Evolutionary conservation across 352 stramenopile species (phyloP).

Genomic region (Phytophthora ohioensis): DNA sequence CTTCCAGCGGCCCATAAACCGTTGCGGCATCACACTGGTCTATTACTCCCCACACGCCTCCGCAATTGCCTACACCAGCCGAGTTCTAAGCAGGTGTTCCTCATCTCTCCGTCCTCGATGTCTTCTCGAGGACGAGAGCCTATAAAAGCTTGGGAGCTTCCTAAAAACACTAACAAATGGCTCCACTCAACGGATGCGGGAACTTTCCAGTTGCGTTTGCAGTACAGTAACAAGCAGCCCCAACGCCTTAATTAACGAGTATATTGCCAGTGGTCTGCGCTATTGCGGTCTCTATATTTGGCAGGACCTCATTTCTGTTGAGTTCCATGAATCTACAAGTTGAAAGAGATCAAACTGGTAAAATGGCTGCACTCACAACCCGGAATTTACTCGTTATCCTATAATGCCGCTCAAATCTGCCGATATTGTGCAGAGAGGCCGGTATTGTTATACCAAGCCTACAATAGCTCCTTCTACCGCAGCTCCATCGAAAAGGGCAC

Average conservation of each 20-base stretch:
- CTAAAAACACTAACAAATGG: slow-evolving; percentile 28
- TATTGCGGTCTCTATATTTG: slow-evolving; percentile 14
- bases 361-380: slow-evolving; percentile 10
- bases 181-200: slow-evolving; percentile 1
- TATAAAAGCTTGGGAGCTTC: slow-evolving; percentile 22
- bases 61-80: slow-evolving; percentile 12
- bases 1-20: slow-evolving; percentile 16
- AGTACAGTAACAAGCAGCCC: slow-evolving; percentile 6
- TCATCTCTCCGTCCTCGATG: slow-evolving; percentile 21
- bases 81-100: slow-evolving; percentile 12
- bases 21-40: slow-evolving; percentile 10
- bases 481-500: slow-evolving; percentile 8
- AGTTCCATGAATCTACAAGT: slow-evolving; percentile 1
- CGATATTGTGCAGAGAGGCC: slow-evolving; percentile 2
- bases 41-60: neutral
- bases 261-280: slow-evolving; percentile 37
- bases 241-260: slow-evolving; percentile 53
- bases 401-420: slow-evolving; percentile 19
- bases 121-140: slow-evolving; percentile 30
- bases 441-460: slow-evolving; percentile 39
- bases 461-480: slow-evolving; percentile 18
- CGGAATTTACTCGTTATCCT: neutral
- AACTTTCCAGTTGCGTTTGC: slow-evolving; percentile 29
- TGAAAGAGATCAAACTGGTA: slow-evolving; percentile 18
- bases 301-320: slow-evolving; percentile 6